Evolutionary conservation across 345 rosid genomes (phyloP).

Genomic region (Linum lewisii): DNA sequence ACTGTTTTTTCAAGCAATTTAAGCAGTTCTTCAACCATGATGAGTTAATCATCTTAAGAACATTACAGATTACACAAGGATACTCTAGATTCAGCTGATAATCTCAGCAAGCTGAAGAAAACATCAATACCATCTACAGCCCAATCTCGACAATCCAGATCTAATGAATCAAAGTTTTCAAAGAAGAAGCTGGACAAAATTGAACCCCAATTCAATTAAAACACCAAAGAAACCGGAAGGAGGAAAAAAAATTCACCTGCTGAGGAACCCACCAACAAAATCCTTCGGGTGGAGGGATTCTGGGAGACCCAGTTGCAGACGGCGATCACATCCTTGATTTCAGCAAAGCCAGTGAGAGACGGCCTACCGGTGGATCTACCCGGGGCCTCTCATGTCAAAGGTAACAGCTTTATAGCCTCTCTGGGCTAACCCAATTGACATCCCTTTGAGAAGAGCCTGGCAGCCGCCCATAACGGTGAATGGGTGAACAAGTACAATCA

Average conservation of each 20-base stretch:
- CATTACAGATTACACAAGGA: background rate
- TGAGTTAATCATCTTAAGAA: too few relatives aligned
- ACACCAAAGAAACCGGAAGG: background rate
- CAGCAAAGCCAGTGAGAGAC: conserved; percentile 76
- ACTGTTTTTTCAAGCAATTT: too few relatives aligned
- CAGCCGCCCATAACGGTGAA: conserved; percentile 79
- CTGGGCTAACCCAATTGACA: conserved; percentile 52
- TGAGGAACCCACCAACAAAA: conserved; percentile 83
- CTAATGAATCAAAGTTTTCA: conserved; percentile 12
- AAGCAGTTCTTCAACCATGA: too few relatives aligned
- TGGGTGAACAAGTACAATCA: conserved; percentile 78
- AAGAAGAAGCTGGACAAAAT: conserved; percentile 1
- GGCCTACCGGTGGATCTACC: conserved; percentile 79
- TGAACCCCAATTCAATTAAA: too few relatives aligned
- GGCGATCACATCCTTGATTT: conserved; percentile 74
- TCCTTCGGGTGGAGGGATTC: conserved; percentile 40
- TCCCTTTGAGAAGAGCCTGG: conserved; percentile 63
- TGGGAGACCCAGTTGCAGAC: conserved; percentile 68
- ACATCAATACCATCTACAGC: background rate
- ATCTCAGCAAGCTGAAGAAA: too few relatives aligned
- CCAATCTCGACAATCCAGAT: conserved; percentile 18
- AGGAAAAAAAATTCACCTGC: conserved; percentile 41
- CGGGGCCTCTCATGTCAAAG: conserved; percentile 90
- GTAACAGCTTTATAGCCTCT: conserved; percentile 61
- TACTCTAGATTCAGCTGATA: background rate